Conservation (phyloP, 1,284 basidiomycete genomes). For the Apiotrichum veenhuisii region DNA sequence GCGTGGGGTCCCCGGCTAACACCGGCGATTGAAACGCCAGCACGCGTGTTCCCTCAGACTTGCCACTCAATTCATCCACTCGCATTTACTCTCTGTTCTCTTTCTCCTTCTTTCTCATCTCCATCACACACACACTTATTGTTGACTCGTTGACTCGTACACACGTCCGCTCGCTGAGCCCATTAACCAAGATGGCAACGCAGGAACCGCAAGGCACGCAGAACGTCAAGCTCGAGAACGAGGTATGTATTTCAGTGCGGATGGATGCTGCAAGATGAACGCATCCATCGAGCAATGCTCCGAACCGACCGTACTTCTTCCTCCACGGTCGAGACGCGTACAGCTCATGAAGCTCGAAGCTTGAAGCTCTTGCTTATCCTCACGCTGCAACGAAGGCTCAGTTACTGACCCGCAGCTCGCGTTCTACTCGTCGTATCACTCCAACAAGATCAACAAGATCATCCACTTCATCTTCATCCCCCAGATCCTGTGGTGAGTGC, state of each 20-base stretch:
- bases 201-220: constrained; percentile 4
- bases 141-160: too few species aligned
- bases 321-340: too few species aligned
- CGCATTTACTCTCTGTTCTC: too few species aligned
- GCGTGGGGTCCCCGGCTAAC: too few species aligned
- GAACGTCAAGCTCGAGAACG: constrained; percentile 37
- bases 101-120: neutral
- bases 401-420: constrained; percentile 57
- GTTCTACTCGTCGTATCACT: constrained; percentile 86
- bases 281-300: too few species aligned
- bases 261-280: too few species aligned
- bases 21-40: too few species aligned
- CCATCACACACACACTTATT: neutral
- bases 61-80: neutral
- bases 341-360: too few species aligned
- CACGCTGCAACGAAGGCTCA: neutral
- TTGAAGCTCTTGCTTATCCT: too few species aligned
- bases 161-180: too few species aligned
- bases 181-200: constrained; percentile 3
- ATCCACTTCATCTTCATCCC: constrained; percentile 83
- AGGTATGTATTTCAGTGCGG: constrained; percentile 18
- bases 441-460: constrained; percentile 68
- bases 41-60: too few species aligned
- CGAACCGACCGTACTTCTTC: too few species aligned
- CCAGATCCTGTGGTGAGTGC: constrained; percentile 67